Evolutionary conservation across 371 early-diverging fungal genomes (phyloP).

Genomic region (Fennellomyces sp.): DNA sequence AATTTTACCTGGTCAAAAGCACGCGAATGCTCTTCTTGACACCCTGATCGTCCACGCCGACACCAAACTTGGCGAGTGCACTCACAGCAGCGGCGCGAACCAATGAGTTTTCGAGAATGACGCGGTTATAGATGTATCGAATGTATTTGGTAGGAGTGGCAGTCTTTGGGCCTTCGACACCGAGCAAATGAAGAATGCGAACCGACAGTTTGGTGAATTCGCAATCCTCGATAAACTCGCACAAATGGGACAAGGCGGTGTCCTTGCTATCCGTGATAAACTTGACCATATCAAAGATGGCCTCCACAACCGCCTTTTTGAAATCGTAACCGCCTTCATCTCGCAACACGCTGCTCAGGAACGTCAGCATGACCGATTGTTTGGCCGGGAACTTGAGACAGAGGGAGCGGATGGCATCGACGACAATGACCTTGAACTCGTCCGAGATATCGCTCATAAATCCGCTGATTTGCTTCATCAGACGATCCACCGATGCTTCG

Average conservation of each 20-base stretch:
- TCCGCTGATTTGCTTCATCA: conserved; percentile 97
- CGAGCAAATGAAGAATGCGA: conserved; percentile 92
- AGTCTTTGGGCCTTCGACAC: conserved; percentile 93
- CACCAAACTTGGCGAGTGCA: conserved; percentile 93
- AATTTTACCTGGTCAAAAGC: conserved; percentile 68
- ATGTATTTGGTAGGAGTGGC: conserved; percentile 92
- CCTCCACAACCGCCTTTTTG: conserved; percentile 95
- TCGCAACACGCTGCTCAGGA: conserved; percentile 89
- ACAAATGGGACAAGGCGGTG: conserved; percentile 92
- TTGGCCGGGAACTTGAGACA: conserved; percentile 97
- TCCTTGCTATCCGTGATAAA: conserved; percentile 93
- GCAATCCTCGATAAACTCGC: conserved; percentile 99
- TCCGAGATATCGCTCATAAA: conserved; percentile 98
- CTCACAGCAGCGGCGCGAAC: conserved; percentile 97
- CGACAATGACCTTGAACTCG: conserved; percentile 97
- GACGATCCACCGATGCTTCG: conserved; percentile 94
- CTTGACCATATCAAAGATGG: conserved; percentile 94
- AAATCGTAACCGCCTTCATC: conserved; percentile 98
- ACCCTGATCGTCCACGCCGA: conserved; percentile 72
- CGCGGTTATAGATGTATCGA: conserved; percentile 97
- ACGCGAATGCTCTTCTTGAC: conserved; percentile 84
- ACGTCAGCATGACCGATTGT: conserved; percentile 90
- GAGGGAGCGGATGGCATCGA: conserved; percentile 94
- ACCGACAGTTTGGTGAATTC: conserved; percentile 97
- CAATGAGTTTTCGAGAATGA: conserved; percentile 95